These are phyloP conservation scores for Pythium oligandrum DNA, from an alignment of 352 stramenopile genomes.

Conservation along the genomic window DNA sequence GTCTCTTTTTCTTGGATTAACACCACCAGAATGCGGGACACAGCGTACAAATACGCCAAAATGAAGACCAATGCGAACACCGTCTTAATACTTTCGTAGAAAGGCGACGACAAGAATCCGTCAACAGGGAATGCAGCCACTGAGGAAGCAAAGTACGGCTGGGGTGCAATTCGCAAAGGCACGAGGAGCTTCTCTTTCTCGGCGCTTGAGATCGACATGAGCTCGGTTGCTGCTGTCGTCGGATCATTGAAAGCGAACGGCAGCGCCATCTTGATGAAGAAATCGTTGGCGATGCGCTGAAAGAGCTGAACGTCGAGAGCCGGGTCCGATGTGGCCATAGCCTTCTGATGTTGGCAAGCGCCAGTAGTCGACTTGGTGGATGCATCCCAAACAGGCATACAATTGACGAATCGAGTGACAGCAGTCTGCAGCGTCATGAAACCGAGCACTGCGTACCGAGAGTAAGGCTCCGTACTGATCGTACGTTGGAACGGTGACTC, in stretches of 20 bases:
- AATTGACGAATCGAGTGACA: slow-evolving; percentile 54
- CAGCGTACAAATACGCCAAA: slow-evolving; percentile 85
- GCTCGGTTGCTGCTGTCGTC: not conserved
- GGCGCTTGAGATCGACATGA: slow-evolving; percentile 1
- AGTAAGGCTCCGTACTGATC: slow-evolving; percentile 34
- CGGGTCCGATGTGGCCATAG: slow-evolving; percentile 20
- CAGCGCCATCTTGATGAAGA: slow-evolving; percentile 15
- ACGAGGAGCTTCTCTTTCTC: slow-evolving; percentile 33
- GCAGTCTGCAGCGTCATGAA: slow-evolving; percentile 73
- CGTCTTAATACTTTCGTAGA: slow-evolving; percentile 54
- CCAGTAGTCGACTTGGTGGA: slow-evolving; percentile 32
- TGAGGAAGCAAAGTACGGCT: slow-evolving; percentile 31
- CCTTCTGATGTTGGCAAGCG: slow-evolving; percentile 35
- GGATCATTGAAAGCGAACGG: slow-evolving; percentile 2
- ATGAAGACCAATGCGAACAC: slow-evolving; percentile 86
- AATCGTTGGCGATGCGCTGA: slow-evolving; percentile 26
- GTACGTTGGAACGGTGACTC: slow-evolving; percentile 42
- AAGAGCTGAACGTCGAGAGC: slow-evolving; percentile 17
- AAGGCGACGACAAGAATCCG: slow-evolving; percentile 40
- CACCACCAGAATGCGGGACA: slow-evolving; percentile 72
- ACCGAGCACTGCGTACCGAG: slow-evolving; percentile 29
- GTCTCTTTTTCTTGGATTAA: slow-evolving; percentile 91
- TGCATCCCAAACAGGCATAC: slow-evolving; percentile 41
- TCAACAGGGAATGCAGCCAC: slow-evolving; percentile 45
- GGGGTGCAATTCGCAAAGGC: slow-evolving; percentile 38